Conservation (phyloP, 1,139 yeast species). For the Kodamaea arcana region DNA sequence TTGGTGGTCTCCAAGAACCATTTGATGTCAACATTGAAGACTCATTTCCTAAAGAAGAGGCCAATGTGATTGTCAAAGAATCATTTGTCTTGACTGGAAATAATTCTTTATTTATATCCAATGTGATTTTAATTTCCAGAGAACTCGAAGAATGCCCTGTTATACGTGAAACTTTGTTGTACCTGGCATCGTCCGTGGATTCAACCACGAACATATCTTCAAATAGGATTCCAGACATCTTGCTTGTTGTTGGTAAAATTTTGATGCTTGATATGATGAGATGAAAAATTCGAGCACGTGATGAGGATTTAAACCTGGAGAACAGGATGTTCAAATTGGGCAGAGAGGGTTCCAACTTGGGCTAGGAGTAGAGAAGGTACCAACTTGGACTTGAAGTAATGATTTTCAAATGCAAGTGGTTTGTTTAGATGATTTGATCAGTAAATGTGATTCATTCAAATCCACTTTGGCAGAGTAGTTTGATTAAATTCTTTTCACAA, state of each 20-base stretch:
- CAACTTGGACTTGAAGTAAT: too few relatives aligned
- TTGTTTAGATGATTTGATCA: too few relatives aligned
- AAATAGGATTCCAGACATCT: constrained; percentile 79
- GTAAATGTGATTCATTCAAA: too few relatives aligned
- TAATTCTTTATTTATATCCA: constrained; percentile 89
- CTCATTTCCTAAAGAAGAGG: constrained; percentile 68
- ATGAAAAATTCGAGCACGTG: not conserved
- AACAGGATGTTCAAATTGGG: too few relatives aligned
- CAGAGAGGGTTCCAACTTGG: too few relatives aligned
- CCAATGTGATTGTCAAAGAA: constrained; percentile 83
- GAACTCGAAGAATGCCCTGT: constrained; percentile 85
- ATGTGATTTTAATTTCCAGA: constrained; percentile 75
- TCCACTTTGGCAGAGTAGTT: too few relatives aligned
- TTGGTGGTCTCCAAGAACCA: constrained; percentile 91
- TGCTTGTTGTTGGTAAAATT: constrained; percentile 2
- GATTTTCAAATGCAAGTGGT: too few relatives aligned
- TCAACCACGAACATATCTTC: constrained; percentile 91
- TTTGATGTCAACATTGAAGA: constrained; percentile 52
- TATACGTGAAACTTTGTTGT: constrained; percentile 88
- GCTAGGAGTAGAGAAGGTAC: too few relatives aligned
- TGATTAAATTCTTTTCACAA: too few relatives aligned
- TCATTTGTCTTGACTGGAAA: constrained; percentile 81
- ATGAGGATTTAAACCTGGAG: too few relatives aligned
- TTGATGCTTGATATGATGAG: constrained; percentile 2
- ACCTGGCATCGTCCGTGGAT: constrained; percentile 82